Percentiles rank a stretch among this genome's conserved stretches.
Evolutionary conservation across 257 asterid species (phyloP).

Genomic region (Solanum bulbocastanum): DNA sequence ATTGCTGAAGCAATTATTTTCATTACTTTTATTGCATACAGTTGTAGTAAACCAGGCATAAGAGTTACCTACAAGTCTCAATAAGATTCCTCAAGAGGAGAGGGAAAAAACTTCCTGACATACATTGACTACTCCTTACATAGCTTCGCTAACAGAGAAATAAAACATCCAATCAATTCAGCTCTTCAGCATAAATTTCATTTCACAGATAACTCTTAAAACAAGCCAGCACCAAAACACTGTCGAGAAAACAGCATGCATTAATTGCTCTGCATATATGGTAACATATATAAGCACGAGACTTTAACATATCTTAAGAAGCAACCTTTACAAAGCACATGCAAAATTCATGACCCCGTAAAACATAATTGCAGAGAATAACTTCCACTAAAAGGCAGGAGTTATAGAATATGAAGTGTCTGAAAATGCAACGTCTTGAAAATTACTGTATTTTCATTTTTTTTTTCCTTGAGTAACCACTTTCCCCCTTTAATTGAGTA

Average conservation of each 20-base stretch:
- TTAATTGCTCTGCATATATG: not conserved
- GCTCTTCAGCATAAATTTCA: not conserved
- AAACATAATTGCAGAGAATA: not conserved
- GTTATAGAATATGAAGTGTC: not conserved
- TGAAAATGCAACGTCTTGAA: not conserved
- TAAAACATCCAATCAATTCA: not conserved
- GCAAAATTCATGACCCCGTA: not conserved
- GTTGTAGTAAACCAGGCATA: not conserved
- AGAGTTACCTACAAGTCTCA: not conserved
- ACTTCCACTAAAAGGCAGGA: not conserved
- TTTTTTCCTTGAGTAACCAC: not conserved
- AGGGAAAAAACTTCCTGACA: not conserved
- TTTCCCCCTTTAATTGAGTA: not conserved
- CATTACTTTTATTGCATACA: not conserved
- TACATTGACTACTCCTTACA: not conserved
- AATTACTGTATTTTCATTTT: not conserved
- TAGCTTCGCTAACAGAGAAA: not conserved
- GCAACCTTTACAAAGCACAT: not conserved
- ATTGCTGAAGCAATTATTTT: not conserved
- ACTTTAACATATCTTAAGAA: not conserved
- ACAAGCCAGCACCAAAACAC: not conserved
- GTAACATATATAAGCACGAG: not conserved
- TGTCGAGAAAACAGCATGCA: not conserved
- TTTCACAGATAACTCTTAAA: not conserved
- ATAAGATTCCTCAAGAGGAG: not conserved